Percentiles rank a stretch among this genome's conserved stretches.
phyloP scores from a whole-genome alignment of 129 eudicot species.

The Oenanthe sinensis region DNA sequence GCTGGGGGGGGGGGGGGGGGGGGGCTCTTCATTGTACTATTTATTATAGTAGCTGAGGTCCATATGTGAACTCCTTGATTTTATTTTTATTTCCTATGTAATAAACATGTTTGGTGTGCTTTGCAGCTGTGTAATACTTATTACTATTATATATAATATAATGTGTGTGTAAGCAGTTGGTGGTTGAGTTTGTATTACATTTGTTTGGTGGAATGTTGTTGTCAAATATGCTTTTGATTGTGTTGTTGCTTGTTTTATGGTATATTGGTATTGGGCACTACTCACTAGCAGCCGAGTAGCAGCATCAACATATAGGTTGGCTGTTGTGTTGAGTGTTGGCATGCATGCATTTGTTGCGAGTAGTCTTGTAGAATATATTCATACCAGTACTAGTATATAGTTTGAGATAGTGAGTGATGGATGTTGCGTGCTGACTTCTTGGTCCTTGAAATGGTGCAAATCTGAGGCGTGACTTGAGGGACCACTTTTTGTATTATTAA shows the following conservation, averaged over 20 bases:
- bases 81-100: not conserved
- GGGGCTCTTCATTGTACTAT: not conserved
- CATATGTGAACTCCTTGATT: not conserved
- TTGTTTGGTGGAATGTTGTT: constrained; percentile 11
- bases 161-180: not conserved
- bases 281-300: too few species aligned
- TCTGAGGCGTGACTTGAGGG: constrained; percentile 9
- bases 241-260: constrained; percentile 3
- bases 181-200: not conserved
- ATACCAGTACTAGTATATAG: not conserved
- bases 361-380: not conserved
- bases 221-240: constrained; percentile 22
- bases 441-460: constrained; percentile 14
- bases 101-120: not conserved
- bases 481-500: not conserved
- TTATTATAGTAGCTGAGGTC: not conserved
- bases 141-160: too few species aligned
- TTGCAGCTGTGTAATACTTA: not conserved
- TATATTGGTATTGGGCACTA: not conserved
- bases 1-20: not conserved
- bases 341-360: constrained; percentile 26
- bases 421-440: not conserved
- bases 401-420: constrained; percentile 17
- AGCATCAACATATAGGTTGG: constrained; percentile 4
- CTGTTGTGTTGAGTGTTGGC: too few species aligned